phyloP scores from a whole-genome alignment of 1,284 basidiomycete species.

The Cystobasidiaceae sp. region DNA sequence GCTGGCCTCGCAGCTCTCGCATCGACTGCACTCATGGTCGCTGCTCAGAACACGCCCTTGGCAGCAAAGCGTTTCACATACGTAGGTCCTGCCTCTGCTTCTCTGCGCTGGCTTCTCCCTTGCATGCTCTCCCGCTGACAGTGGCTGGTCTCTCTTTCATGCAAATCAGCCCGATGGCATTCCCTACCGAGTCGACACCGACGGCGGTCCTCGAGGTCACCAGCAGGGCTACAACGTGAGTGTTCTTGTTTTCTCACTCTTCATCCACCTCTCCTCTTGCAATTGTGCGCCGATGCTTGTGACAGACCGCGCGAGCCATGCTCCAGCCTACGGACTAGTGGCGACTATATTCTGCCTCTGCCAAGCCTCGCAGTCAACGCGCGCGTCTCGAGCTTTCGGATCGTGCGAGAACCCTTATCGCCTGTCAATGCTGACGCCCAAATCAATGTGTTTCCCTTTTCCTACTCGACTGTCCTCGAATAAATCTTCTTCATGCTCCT shows the following conservation, averaged over 20 bases:
- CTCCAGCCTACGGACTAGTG: too few relatives aligned
- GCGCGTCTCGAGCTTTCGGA: too few relatives aligned
- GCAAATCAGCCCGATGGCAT: constrained; percentile 23
- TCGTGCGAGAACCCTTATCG: too few relatives aligned
- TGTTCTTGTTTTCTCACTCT: neutral
- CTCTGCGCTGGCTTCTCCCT: neutral
- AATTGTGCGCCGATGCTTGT: too few relatives aligned
- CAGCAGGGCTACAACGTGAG: constrained; percentile 32
- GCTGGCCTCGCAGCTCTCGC: constrained; percentile 25
- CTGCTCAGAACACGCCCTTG: constrained; percentile 31
- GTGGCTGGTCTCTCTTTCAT: neutral
- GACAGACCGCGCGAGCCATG: too few relatives aligned
- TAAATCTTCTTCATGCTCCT: too few relatives aligned
- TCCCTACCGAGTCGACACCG: constrained; percentile 31
- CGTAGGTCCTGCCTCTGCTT: neutral
- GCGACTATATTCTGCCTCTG: too few relatives aligned
- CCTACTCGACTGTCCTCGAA: too few relatives aligned
- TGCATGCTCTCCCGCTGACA: neutral
- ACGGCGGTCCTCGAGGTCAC: constrained; percentile 29
- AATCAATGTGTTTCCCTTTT: too few relatives aligned
- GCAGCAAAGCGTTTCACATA: constrained; percentile 36
- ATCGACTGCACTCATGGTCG: constrained; percentile 17
- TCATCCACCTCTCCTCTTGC: too few relatives aligned
- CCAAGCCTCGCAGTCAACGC: too few relatives aligned
- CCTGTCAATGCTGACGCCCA: too few relatives aligned